Conservation (phyloP, 306 rosid genomes). For the Pyrus communis region DNA sequence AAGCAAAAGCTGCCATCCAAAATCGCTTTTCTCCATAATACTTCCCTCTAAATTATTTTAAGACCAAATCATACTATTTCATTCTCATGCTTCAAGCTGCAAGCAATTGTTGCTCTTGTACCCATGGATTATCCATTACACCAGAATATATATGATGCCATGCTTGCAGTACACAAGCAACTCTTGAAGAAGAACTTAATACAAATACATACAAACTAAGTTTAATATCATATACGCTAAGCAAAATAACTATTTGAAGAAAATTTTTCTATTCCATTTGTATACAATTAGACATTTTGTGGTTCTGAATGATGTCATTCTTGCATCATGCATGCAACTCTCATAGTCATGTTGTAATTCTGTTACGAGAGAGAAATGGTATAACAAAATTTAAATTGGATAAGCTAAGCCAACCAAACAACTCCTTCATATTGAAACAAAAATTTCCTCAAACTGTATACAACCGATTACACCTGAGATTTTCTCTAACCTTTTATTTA, state of each 20-base stretch:
- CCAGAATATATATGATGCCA: not conserved
- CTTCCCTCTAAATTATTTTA: constrained; percentile 15
- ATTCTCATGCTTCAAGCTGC: not conserved
- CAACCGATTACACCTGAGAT: not conserved
- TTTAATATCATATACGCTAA: not conserved
- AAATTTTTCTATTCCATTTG: too few species aligned
- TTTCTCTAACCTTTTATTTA: not conserved
- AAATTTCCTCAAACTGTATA: not conserved
- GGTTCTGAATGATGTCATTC: too few species aligned
- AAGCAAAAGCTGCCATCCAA: constrained; percentile 68
- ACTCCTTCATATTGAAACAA: not conserved
- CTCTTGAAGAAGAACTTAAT: too few species aligned
- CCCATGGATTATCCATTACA: not conserved
- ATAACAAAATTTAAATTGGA: not conserved
- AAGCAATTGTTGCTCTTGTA: not conserved
- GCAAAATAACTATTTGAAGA: too few species aligned
- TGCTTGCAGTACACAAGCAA: not conserved
- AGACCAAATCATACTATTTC: not conserved
- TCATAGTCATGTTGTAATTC: too few species aligned
- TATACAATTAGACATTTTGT: too few species aligned
- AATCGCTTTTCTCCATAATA: constrained; percentile 28
- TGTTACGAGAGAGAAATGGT: too few species aligned
- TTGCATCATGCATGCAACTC: too few species aligned
- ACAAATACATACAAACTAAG: not conserved
- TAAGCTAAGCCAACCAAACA: too few species aligned